These are phyloP conservation scores for Mimosa pudica DNA, from an alignment of 306 rosid genomes.

Conservation along the genomic window DNA sequence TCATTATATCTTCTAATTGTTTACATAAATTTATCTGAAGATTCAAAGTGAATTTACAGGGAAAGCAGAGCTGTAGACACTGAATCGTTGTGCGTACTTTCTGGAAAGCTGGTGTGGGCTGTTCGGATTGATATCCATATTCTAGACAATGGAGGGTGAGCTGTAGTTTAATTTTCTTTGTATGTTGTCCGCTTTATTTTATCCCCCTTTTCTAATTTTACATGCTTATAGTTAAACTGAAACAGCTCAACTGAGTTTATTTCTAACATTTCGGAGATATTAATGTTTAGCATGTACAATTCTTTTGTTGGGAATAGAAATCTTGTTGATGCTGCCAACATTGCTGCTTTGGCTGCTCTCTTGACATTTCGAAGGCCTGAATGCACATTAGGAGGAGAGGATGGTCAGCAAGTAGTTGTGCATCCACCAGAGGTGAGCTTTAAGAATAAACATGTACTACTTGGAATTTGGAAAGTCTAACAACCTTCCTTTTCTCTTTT, in stretches of 20 bases:
- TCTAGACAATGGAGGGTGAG: constrained; percentile 88
- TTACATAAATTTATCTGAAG: constrained; percentile 18
- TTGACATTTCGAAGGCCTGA: constrained; percentile 86
- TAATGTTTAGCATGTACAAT: neutral
- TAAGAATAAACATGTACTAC: neutral
- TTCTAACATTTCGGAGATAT: neutral
- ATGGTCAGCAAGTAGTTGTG: constrained; percentile 77
- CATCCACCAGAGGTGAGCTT: constrained; percentile 85
- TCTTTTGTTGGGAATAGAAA: constrained; percentile 49
- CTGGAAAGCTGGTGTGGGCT: constrained; percentile 86
- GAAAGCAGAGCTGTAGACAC: constrained; percentile 88
- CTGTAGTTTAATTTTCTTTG: neutral
- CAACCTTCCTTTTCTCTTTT: neutral
- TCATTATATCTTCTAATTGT: neutral
- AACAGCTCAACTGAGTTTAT: neutral
- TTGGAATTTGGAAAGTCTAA: neutral
- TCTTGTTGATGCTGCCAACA: constrained; percentile 89
- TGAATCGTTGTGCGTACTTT: constrained; percentile 77
- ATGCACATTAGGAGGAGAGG: constrained; percentile 80
- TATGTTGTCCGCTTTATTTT: neutral
- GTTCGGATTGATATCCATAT: constrained; percentile 82
- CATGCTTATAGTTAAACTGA: neutral
- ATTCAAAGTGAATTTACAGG: constrained; percentile 46
- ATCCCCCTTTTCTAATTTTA: neutral
- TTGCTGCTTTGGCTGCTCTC: constrained; percentile 84